Evolutionary conservation across 768 basidiomycete species (phyloP).

Genomic region (Trametes sanguinea): DNA sequence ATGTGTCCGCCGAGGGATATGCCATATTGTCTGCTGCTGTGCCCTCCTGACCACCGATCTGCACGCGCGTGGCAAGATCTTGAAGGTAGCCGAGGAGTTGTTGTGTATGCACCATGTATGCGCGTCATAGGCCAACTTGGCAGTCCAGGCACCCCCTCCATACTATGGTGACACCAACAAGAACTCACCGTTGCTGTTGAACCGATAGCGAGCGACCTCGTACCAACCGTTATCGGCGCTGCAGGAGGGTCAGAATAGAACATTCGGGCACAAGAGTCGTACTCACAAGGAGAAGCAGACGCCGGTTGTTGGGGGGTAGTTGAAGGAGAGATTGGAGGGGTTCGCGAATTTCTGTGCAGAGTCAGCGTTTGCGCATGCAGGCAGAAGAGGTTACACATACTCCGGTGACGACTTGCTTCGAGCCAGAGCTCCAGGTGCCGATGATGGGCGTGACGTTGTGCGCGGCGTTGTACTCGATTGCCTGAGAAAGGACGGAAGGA

Average conservation of each 20-base stretch:
- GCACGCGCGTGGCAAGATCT: too few relatives aligned
- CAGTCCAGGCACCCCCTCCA: not conserved
- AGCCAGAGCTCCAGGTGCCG: conserved; percentile 90
- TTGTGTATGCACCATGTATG: too few relatives aligned
- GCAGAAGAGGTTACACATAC: conserved; percentile 39
- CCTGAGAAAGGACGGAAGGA: conserved; percentile 36
- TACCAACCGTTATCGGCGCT: conserved; percentile 78
- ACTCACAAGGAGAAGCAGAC: conserved; percentile 89
- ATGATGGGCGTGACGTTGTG: conserved; percentile 71
- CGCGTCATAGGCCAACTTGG: too few relatives aligned
- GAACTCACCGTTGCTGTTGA: conserved; percentile 76
- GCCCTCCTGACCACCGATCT: too few relatives aligned
- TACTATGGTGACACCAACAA: not conserved
- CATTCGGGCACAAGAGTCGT: not conserved
- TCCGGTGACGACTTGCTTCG: conserved; percentile 81
- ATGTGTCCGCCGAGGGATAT: too few relatives aligned
- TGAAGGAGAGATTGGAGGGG: conserved; percentile 81
- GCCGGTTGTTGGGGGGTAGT: conserved; percentile 83
- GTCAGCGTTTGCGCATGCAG: not conserved
- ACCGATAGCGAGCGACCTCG: conserved; percentile 90
- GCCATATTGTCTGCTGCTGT: too few relatives aligned
- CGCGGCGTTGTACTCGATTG: conserved; percentile 41
- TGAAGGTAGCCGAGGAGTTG: too few relatives aligned
- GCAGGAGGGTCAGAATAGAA: not conserved
- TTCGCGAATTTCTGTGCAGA: conserved; percentile 73